Evolutionary conservation across 768 basidiomycete species (phyloP), one percentile per base, ranked within the genome.

Genomic region (Omphalotus guepiniiformis): DNA sequence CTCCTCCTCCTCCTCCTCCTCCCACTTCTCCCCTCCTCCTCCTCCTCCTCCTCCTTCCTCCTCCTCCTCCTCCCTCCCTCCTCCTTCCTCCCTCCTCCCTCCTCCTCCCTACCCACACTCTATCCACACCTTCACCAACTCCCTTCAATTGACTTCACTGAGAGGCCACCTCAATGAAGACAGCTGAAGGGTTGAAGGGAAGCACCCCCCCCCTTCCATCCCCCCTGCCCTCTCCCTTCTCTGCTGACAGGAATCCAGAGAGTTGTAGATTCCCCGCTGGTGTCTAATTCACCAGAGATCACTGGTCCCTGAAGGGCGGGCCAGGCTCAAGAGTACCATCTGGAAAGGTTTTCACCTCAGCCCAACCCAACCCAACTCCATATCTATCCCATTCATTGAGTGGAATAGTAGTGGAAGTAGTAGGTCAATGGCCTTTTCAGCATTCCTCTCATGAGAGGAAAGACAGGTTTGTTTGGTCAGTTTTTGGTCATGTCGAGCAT

Each of bases 261-360:
- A 35, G 28, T 23, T 19, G 25, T 45, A 37, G 29, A 23, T 45
- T 23, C 30, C 43, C 43, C 23, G 29, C 35, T 34, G 43, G 35
- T 37, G 43, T 37, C 6, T 35, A 45, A n/a, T 45, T 45, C 30
- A 45, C 30, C 29, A 37, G 35, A 34, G 43, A n/a, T 37, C 43
- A 2, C 43, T 45, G 40, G 30, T 4, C 40, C 40, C 40, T 42
- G 40, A 42, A 28, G 27, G 26, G 6, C 15, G 6, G 40, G n/a
- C 27, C 40, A 42, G 40, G 40, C 40, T n/a, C 40, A 42, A 42
- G 30, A 42, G 25, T n/a, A 42, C 26, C 8, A n/a, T n/a, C n/a
- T 34, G 30, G 30, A 9, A 34, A 9, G 9, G 30, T 34, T 34
- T 9, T 34, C 11, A 34, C 30, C 30, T 41, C n/a, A 16, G 9